Percentiles rank a stretch among this genome's conserved stretches.
These are phyloP conservation scores for Dissophora globulifera DNA, from an alignment of 192 early-diverging fungal species.

Conservation along the genomic window DNA sequence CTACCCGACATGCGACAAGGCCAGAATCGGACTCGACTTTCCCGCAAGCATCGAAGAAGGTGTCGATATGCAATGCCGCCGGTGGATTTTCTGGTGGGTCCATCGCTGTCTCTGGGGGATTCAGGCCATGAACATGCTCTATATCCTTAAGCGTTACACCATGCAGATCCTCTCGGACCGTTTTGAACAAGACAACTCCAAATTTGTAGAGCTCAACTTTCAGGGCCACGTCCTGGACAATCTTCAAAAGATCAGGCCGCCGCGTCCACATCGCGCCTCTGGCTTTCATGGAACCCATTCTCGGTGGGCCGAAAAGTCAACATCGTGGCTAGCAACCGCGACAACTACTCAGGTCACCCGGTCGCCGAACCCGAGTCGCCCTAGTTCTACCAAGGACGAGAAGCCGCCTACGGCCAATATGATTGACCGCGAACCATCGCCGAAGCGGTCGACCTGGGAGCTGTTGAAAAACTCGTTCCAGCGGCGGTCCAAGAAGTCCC, in stretches of 20 bases:
- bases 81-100: conserved; percentile 50
- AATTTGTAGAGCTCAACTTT: conserved; percentile 37
- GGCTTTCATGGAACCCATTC: background rate
- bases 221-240: conserved; percentile 43
- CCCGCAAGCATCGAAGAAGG: background rate
- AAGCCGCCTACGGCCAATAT: conserved; percentile 18
- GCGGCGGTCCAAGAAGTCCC: background rate
- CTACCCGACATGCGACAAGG: conserved; percentile 13
- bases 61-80: conserved; percentile 31
- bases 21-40: conserved; percentile 5
- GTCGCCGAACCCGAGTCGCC: conserved; percentile 17
- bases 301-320: conserved; percentile 27
- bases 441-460: conserved; percentile 12
- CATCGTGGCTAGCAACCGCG: conserved; percentile 3
- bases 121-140: conserved; percentile 34
- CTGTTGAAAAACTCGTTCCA: conserved; percentile 15
- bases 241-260: conserved; percentile 34
- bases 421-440: background rate
- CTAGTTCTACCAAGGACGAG: conserved; percentile 21
- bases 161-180: conserved; percentile 46
- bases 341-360: conserved; percentile 6
- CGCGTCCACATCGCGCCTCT: background rate
- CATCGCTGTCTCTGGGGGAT: conserved; percentile 25
- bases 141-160: conserved; percentile 31
- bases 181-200: conserved; percentile 40